Evolutionary conservation across 768 basidiomycete species (phyloP), one percentile per base, ranked within the genome.

Genomic region (Lactarius pseudohatsudake): DNA sequence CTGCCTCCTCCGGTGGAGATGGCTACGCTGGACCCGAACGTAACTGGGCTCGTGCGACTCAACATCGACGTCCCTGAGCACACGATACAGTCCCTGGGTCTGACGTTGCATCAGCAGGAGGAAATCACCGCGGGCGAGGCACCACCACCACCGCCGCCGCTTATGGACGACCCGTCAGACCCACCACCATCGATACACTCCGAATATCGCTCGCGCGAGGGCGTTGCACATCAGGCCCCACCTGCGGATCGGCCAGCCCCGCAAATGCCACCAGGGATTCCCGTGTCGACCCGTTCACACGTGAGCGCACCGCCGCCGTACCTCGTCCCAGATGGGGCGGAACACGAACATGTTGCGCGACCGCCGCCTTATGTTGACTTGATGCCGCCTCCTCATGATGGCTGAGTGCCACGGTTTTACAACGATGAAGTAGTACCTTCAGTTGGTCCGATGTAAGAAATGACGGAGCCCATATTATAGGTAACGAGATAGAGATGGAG

Each of bases 171-270:
- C 75, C 92, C 92, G 26, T 88, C 87, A 2, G 92, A 94, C 74
- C 92, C 92, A 26, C 92, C 92, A 5, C 92, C 92, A 15, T 91
- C 90, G 7, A 94, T 94, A 71, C 90, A 94, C 75, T 92, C 90
- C 10, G 88, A 86, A 58, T 92, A 89, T 72, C 81, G 81, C 71
- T 77, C 79, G 8, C 70, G 72, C 4, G 73, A 74, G 26, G 73
- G 77, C 65, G 66, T 69, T 60, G 15, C 75, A 61, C 58, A 70
- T 68, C 66, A 72, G 61, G 32, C 22, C 7, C 55, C 74, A 16
- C 56, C 76, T 15, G 30, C 45, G 4, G 57, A 64, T 1, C 41
- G 64, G 7, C 65, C 72, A 32, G 45, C 72, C 8, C 68, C 76
- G 13, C 71, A 72, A 20, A 69, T 68, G 32, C 47, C 72, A 4